A percentile compares a stretch with the other conserved stretches of the same genome.
These are phyloP conservation scores for Fraxinus albicans DNA, from an alignment of 305 asterid species.

Conservation along the genomic window DNA sequence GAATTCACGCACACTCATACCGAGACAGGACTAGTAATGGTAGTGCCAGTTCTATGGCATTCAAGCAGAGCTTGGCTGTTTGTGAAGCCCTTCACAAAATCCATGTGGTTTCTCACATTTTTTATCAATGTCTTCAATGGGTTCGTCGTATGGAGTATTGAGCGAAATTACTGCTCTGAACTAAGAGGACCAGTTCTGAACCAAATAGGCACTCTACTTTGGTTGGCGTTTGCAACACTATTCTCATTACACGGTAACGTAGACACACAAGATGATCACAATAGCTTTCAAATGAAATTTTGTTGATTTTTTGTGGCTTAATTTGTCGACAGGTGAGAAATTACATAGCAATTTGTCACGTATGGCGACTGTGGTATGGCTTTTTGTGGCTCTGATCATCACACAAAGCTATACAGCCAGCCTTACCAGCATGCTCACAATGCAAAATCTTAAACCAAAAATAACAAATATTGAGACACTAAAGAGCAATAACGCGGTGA, in stretches of 20 bases:
- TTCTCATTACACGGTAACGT: constrained; percentile 33
- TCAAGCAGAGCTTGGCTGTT: constrained; percentile 35
- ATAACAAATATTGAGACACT: constrained; percentile 26
- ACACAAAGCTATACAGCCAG: constrained; percentile 52
- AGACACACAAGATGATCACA: not conserved
- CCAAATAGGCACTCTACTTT: constrained; percentile 31
- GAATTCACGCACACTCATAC: constrained; percentile 46
- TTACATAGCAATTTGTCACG: constrained; percentile 36
- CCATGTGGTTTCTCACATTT: constrained; percentile 36
- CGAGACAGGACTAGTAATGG: constrained; percentile 37
- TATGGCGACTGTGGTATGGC: constrained; percentile 39
- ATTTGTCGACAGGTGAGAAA: constrained; percentile 24
- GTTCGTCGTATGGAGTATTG: constrained; percentile 45
- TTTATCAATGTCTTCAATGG: constrained; percentile 34
- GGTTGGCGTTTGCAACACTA: constrained; percentile 37
- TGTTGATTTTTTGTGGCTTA: not conserved
- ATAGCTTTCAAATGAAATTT: not conserved
- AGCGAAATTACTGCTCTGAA: constrained; percentile 27
- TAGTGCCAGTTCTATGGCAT: constrained; percentile 28
- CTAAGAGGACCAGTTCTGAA: constrained; percentile 26
- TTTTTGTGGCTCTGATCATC: constrained; percentile 40
- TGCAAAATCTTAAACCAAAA: constrained; percentile 28
- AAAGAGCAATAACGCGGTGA: constrained; percentile 21
- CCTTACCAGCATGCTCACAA: constrained; percentile 45
- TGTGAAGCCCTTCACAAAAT: constrained; percentile 41